Conservation (phyloP, 225 moss, liverwort and hornwort species). For the Bryoerythrophyllum caledonicum region DNA sequence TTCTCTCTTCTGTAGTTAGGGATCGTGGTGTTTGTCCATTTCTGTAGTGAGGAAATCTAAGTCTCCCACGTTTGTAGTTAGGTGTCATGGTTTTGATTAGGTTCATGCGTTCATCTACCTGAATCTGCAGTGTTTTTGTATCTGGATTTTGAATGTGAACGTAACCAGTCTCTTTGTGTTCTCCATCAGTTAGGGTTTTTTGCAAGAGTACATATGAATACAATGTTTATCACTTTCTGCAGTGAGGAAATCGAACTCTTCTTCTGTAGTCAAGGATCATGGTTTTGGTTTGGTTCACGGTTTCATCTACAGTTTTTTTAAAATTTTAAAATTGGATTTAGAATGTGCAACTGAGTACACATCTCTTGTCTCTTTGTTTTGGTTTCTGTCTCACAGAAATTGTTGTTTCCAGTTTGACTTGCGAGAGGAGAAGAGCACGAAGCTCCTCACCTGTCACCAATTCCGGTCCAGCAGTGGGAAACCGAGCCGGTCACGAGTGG, state of each 20-base stretch:
- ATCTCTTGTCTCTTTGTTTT: conserved; percentile 21
- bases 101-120: background rate
- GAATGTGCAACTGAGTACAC: conserved; percentile 10
- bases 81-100: background rate
- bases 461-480: conserved; percentile 47
- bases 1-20: background rate
- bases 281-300: background rate
- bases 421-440: conserved; percentile 74
- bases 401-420: conserved; percentile 78
- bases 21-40: too few relatives aligned
- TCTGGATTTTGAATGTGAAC: background rate
- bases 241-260: conserved; percentile 1
- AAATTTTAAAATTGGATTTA: background rate
- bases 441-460: conserved; percentile 72
- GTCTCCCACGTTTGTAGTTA: background rate
- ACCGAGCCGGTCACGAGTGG: conserved; percentile 43
- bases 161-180: too few relatives aligned
- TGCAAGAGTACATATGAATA: background rate
- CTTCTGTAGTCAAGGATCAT: background rate
- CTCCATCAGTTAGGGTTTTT: too few relatives aligned
- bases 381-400: conserved; percentile 35
- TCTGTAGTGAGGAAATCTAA: conserved; percentile 8
- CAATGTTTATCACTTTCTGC: background rate
- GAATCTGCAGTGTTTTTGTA: conserved; percentile 5
- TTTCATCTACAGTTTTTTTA: background rate